Conservation (phyloP, 179 eudicot species). For the Gypsophila paniculata region DNA sequence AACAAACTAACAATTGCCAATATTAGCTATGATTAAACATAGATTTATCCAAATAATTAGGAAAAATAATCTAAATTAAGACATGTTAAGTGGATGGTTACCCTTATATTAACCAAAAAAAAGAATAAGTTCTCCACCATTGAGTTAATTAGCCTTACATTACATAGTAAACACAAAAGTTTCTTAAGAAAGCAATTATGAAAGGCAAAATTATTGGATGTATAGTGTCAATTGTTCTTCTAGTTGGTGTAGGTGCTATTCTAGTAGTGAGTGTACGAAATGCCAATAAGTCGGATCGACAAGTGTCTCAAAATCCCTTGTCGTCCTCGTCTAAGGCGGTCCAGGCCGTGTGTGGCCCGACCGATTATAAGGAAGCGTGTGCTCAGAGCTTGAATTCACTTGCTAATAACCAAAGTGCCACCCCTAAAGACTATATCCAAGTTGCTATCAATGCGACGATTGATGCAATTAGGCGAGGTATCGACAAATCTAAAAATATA, state of each 20-base stretch:
- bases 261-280: constrained; percentile 32
- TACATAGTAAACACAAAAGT: constrained; percentile 6
- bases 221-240: constrained; percentile 31
- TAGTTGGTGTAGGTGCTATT: constrained; percentile 34
- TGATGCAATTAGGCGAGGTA: constrained; percentile 25
- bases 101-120: constrained; percentile 10
- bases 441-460: constrained; percentile 34
- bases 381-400: constrained; percentile 33
- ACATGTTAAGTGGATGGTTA: neutral
- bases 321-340: constrained; percentile 40
- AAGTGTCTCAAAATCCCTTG: constrained; percentile 12
- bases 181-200: constrained; percentile 21
- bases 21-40: constrained; percentile 14
- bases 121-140: constrained; percentile 1
- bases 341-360: constrained; percentile 43
- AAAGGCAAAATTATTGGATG: constrained; percentile 39
- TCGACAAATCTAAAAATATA: constrained; percentile 19
- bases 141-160: constrained; percentile 5
- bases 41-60: constrained; percentile 10
- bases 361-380: constrained; percentile 49
- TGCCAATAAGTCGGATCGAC: neutral
- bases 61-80: constrained; percentile 19
- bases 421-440: constrained; percentile 39
- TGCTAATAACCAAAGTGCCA: constrained; percentile 39
- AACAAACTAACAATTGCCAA: neutral